Percentiles rank a stretch among this genome's conserved stretches.
Evolutionary conservation across 176 grass and related monocot genomes (phyloP).

Genomic region (Bothriochloa decipiens): DNA sequence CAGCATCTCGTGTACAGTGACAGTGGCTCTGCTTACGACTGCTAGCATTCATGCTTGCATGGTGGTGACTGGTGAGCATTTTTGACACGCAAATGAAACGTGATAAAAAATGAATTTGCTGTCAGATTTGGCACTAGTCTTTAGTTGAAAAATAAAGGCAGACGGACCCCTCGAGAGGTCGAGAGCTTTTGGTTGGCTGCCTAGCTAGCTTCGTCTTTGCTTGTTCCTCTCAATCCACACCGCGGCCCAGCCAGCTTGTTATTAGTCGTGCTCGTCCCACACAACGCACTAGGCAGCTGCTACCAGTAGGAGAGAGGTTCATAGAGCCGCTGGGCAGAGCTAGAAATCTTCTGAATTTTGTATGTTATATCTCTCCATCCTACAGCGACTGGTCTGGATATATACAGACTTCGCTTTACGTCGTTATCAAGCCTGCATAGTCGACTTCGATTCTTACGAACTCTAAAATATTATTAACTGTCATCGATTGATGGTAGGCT

Average conservation of each 20-base stretch:
- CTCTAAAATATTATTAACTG: not conserved
- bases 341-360: no score
- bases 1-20: not conserved
- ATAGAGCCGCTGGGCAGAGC: no score
- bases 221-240: no score
- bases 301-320: not conserved
- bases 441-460: not conserved
- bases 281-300: not conserved
- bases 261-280: no score
- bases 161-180: no score
- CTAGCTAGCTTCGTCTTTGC: not conserved
- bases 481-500: slow-evolving; percentile 12
- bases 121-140: slow-evolving; percentile 13
- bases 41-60: not conserved
- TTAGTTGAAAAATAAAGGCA: not conserved
- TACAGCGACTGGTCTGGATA: slow-evolving; percentile 11
- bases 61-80: not conserved
- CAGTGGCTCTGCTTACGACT: not conserved
- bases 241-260: no score
- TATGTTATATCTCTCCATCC: no score
- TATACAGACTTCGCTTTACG: not conserved
- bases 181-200: slow-evolving; percentile 1
- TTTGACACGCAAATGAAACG: slow-evolving; percentile 29
- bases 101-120: not conserved
- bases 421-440: slow-evolving; percentile 8